Base-by-base conservation (phyloP, 164 flowering plant genomes). In the Aristolochia fimbriata region DNA sequence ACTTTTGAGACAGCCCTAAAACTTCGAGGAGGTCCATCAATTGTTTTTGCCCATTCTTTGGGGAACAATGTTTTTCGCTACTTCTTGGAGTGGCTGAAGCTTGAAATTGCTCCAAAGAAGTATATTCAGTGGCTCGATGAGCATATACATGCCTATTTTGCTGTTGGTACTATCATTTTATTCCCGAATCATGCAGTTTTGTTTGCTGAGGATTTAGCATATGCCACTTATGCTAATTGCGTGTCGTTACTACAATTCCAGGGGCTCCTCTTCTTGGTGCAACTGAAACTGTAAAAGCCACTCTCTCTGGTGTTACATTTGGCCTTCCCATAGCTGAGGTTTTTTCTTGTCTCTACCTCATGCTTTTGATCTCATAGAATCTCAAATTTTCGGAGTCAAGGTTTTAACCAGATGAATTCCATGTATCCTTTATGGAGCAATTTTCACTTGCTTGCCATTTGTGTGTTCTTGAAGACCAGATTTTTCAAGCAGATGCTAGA, bases 241-340 rank as follows among this genome's bases (percentile, higher is more conserved):
- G 10, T 50, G 46, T 6, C 58, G 47, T 43, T 69, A 45, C 15
- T 20, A 5, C 70, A 69, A 56, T 61, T 69, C 57, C 80, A 93
- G 99, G 89, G 55, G 63, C 97, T 70, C 96, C 97, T 76, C 78
- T 83, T 76, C 96, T 93, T 78, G 99, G 97, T 76, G 71, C 99
- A 17, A 56, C 55, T 63, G 82, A 88, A 73, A 71, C 92, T 21
- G 67, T 93, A 31, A 79, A 83, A 77, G 96, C 77, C 67, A 75
- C 79, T 24, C 86, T 93, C 63, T 88, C 85, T 61, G 99, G 99
- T 47, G 33, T 31, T 21, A 79, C 97, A 46, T 93, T 79, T 76
- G 99, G 99, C 46, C 91, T 93, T 71, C 99, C 99, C 33, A 59
- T 93, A 57, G 71, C 97, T 59, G 99, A 93, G 97, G 99, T 88